These are phyloP conservation scores for Suaeda aralocaspica DNA, from an alignment of 148 eudicot genomes.

Conservation along the genomic window DNA sequence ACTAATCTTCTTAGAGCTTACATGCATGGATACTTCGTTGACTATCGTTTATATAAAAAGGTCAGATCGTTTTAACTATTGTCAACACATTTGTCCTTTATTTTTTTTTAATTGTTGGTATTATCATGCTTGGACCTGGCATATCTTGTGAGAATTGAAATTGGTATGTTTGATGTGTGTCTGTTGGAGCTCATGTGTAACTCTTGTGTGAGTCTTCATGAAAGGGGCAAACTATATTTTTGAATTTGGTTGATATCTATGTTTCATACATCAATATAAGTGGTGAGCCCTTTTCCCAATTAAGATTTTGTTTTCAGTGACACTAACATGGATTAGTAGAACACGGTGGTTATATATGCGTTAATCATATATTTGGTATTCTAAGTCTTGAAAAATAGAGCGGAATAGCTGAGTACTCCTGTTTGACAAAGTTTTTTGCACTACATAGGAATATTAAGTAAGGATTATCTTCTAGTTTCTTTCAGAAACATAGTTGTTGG, in stretches of 20 bases:
- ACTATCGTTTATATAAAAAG: slow-evolving; percentile 67
- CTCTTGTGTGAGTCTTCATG: not conserved
- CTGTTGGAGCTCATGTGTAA: not conserved
- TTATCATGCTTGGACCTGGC: not conserved
- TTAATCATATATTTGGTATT: not conserved
- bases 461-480: too few species aligned
- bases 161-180: not conserved
- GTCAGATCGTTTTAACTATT: slow-evolving; percentile 27
- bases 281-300: not conserved
- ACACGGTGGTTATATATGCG: not conserved
- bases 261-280: not conserved
- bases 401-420: too few species aligned
- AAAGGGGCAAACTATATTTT: too few species aligned
- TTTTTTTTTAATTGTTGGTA: not conserved
- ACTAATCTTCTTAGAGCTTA: slow-evolving; percentile 77
- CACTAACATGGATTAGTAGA: not conserved
- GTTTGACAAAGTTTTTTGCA: too few species aligned
- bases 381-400: not conserved
- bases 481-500: too few species aligned
- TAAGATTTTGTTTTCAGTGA: not conserved
- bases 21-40: slow-evolving; percentile 89
- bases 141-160: not conserved
- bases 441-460: too few species aligned
- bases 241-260: not conserved
- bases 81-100: slow-evolving; percentile 2